phyloP scores from a whole-genome alignment of 1,139 yeast species.

The Fermentozyma sake region DNA sequence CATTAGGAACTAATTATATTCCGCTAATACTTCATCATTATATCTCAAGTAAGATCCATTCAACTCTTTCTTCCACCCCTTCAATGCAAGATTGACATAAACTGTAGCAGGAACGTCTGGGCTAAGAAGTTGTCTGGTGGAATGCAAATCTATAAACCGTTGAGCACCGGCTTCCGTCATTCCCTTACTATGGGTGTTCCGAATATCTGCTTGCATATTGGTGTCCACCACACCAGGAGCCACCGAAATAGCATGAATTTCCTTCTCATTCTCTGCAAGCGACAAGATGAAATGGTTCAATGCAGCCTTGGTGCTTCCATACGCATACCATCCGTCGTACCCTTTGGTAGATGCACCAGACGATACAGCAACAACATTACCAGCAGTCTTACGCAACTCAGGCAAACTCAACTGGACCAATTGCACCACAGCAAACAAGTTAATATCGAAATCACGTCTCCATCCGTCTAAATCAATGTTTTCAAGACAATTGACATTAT shows the following conservation, averaged over 20 bases:
- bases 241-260: slow-evolving; percentile 57
- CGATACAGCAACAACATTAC: slow-evolving; percentile 69
- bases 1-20: too few relatives aligned
- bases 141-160: slow-evolving; percentile 58
- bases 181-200: slow-evolving; percentile 49
- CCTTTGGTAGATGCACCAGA: slow-evolving; percentile 74
- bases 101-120: slow-evolving; percentile 71
- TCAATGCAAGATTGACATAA: slow-evolving; percentile 58
- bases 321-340: slow-evolving; percentile 80
- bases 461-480: slow-evolving; percentile 50
- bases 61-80: slow-evolving; percentile 49
- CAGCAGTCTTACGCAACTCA: slow-evolving; percentile 50
- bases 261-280: slow-evolving; percentile 62
- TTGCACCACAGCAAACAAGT: slow-evolving; percentile 71
- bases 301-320: slow-evolving; percentile 89
- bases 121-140: slow-evolving; percentile 48
- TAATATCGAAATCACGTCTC: slow-evolving; percentile 67
- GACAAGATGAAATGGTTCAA: slow-evolving; percentile 68
- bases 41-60: slow-evolving; percentile 66
- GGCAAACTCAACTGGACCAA: slow-evolving; percentile 59
- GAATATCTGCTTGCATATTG: slow-evolving; percentile 73
- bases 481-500: slow-evolving; percentile 64
- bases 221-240: slow-evolving; percentile 97
- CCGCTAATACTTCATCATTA: slow-evolving; percentile 37
- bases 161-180: slow-evolving; percentile 58